Evolutionary conservation across 495 filamentous ascomycete genomes (phyloP), one percentile per base, ranked within the genome.

Genomic region (Podospora appendiculata): DNA sequence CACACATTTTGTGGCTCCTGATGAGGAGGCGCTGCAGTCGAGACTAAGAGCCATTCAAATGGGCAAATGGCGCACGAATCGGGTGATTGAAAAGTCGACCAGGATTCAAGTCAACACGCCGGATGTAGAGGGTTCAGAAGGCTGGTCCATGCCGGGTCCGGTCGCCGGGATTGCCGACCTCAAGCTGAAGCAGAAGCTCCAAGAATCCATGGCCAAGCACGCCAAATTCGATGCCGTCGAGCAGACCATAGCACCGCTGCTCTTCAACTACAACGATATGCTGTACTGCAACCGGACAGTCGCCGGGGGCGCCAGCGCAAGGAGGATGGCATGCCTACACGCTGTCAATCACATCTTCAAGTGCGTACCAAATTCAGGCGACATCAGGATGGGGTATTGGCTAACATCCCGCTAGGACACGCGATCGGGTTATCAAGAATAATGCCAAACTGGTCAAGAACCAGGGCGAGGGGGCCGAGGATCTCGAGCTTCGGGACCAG

Each of bases 341-440:
- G 80, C 81, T 6, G 70, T 96, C 12, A 97, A 96, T 65, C 93
- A 96, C 63, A 72, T 96, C 25, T 83, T 94, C 67, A 96, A 95
- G 79, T 82, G 65, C 52, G 69, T 57, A 41, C 33, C 1, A 10
- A 13, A 3, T 16, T 42, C 8, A 10, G 10, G 4, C n/a, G 16
- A 40, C 48, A 40, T 25, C 47, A 9, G 45, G 3, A 6, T 2
- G 0, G 8, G 17, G 1, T 0, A 8, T 0, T 18, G n/a, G 17
- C 55, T 63, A 18, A 63, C 54, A 8, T 33, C 18, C 50, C 16
- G 0, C n/a, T 43, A 82, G 78, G 67, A 96, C 92, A 12, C 86
- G 93, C 48, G 91, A 96, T 58, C 82, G 81, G 32, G 86, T 98
- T 0, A 79, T 96, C 50, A 97, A 94, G 66, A 95, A 96, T 69